Base-by-base conservation (phyloP, 345 rosid species). In the Gossypium longicalyx region DNA sequence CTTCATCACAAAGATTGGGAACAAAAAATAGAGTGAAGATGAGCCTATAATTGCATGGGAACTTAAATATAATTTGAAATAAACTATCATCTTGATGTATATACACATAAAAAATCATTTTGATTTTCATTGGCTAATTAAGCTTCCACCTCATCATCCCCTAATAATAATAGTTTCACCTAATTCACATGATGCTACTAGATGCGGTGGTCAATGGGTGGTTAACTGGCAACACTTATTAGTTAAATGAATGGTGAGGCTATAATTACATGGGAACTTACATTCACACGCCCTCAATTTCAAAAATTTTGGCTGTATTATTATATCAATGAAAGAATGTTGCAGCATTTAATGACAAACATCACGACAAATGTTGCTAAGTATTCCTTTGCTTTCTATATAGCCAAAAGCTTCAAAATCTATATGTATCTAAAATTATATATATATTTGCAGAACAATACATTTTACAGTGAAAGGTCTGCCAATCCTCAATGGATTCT, bases 271-370 rank as follows among this genome's bases (percentile, higher is more conserved):
- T 70, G 61, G 73, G 61, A 52, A 70, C 61, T 70, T 52, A 69
- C 72, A 69, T 7, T 27, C 74, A 54, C 74, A 54, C 49, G 49
- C 65, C 59, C 41, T 44, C 44, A 38, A 43, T 43, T 61, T 58
- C 51, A 23, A 49, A 67, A 59, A 60, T 0, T 15, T 9, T 17
- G 56, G 38, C 16, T 12, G 41, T 15, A 41, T 48, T 45, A 27
- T 9, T 43, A 62, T 78, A 75, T 61, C 43, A 58, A 58, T 52
- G 53, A 70, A 76, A 71, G 91, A 86, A 88, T 90, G 94, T 86
- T 85, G 87, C 80, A 70, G 82, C 87, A 79, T 83, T 78, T 82
- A 73, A 86, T 67, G 92, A 85, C 92, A 85, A 77, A 73, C 77
- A 73, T 71, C 82, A 70, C 80, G 88, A 86, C 94, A 86, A 60